Percentiles rank a stretch among this genome's conserved stretches.
phyloP scores from a whole-genome alignment of 371 early-diverging fungal genomes.

The Mucor velutinosus region DNA sequence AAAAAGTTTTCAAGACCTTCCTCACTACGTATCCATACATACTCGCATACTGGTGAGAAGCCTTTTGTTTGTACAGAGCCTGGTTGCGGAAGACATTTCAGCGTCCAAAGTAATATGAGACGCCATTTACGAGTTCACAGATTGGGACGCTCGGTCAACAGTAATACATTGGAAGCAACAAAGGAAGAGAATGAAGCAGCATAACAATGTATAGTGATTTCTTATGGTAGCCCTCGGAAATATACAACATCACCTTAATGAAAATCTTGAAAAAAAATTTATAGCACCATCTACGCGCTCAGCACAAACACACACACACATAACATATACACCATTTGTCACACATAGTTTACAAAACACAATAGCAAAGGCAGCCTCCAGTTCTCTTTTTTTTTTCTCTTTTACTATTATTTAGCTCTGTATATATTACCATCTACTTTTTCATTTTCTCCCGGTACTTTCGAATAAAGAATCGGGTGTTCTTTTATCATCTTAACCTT shows the following conservation, averaged over 20 bases:
- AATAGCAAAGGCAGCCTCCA: not conserved
- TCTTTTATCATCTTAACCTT: not conserved
- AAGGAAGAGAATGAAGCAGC: slow-evolving; percentile 9
- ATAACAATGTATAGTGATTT: not conserved
- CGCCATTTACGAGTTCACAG: slow-evolving; percentile 64
- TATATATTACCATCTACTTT: not conserved
- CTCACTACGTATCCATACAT: slow-evolving; percentile 68
- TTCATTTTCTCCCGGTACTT: not conserved
- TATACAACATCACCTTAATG: not conserved
- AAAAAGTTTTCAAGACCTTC: slow-evolving; percentile 78
- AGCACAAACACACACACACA: not conserved
- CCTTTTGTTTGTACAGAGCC: slow-evolving; percentile 67
- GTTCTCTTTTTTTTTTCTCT: not conserved
- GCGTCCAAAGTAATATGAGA: slow-evolving; percentile 77
- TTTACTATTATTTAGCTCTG: not conserved
- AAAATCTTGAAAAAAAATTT: not conserved
- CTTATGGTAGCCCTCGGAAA: not conserved
- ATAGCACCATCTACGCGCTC: not conserved
- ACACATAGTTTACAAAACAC: not conserved
- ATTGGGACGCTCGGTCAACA: slow-evolving; percentile 24
- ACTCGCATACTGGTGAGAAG: slow-evolving; percentile 78
- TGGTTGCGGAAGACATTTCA: slow-evolving; percentile 72
- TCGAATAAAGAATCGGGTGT: not conserved
- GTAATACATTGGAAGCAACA: slow-evolving; percentile 4
- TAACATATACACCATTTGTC: not conserved